A percentile compares a stretch with the other conserved stretches of the same genome.
Evolutionary conservation across 2,329 filamentous ascomycete species (phyloP).

Genomic region (Aspergillus quadrilineatus): DNA sequence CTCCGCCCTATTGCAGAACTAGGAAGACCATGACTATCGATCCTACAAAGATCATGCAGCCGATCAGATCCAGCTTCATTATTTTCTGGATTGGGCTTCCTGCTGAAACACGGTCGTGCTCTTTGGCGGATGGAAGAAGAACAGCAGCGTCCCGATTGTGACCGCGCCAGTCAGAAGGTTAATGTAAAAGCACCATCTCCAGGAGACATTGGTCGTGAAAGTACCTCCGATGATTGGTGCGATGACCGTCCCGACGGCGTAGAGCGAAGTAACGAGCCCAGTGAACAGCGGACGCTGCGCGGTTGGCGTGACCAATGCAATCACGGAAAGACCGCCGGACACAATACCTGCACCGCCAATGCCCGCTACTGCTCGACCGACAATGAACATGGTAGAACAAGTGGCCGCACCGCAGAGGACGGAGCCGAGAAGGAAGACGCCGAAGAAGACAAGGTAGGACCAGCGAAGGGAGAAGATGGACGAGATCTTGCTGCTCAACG

Average conservation of each 20-base stretch:
- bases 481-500: conserved; percentile 38
- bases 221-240: conserved; percentile 20
- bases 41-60: conserved; percentile 51
- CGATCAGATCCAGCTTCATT: conserved; percentile 49
- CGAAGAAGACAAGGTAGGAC: conserved; percentile 32
- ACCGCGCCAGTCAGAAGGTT: conserved; percentile 49
- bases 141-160: conserved; percentile 14
- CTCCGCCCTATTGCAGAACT: conserved; percentile 58
- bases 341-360: conserved; percentile 31
- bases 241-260: conserved; percentile 33
- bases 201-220: too few relatives aligned
- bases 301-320: conserved; percentile 34
- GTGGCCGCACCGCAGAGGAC: conserved; percentile 34
- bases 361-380: conserved; percentile 37
- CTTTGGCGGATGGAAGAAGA: conserved; percentile 20
- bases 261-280: conserved; percentile 33
- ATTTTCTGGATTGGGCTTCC: conserved; percentile 12
- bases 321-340: conserved; percentile 31
- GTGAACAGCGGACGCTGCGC: conserved; percentile 32
- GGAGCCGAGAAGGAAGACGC: conserved; percentile 41
- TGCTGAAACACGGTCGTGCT: not conserved
- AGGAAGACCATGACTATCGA: conserved; percentile 55
- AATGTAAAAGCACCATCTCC: conserved; percentile 38
- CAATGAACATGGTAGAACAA: conserved; percentile 31
- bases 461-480: conserved; percentile 38